phyloP scores from a whole-genome alignment of 768 basidiomycete species.

The Rhodotorula sphaerocarpa region DNA sequence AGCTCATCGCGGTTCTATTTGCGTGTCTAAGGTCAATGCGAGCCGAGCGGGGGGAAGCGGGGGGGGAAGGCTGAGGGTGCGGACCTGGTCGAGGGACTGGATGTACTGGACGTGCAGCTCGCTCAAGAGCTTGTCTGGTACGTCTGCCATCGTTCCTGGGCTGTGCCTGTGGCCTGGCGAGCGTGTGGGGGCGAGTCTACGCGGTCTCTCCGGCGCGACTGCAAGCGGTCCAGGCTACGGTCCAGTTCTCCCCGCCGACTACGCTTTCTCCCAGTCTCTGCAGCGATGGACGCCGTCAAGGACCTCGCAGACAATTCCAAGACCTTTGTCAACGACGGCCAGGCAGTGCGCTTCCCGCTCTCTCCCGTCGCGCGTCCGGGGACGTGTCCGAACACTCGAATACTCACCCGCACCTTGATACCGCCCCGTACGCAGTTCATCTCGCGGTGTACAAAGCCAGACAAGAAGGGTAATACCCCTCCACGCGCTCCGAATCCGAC shows the following conservation, averaged over 20 bases:
- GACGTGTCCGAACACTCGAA: not conserved
- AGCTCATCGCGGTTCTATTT: constrained; percentile 22
- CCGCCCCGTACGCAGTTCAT: constrained; percentile 62
- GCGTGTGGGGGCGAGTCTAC: not conserved
- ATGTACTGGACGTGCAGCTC: constrained; percentile 68
- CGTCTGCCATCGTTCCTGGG: not conserved
- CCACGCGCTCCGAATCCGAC: not conserved
- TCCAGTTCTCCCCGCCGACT: too few relatives aligned
- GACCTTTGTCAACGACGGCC: constrained; percentile 85
- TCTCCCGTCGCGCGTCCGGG: constrained; percentile 24
- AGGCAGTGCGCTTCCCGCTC: constrained; percentile 54
- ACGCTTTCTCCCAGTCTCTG: too few relatives aligned
- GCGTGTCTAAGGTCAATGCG: too few relatives aligned
- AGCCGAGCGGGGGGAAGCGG: not conserved
- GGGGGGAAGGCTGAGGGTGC: constrained; percentile 32
- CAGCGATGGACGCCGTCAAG: constrained; percentile 48
- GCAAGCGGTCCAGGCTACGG: too few relatives aligned
- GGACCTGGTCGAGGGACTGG: constrained; percentile 61
- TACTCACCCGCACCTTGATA: not conserved
- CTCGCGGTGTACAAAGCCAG: constrained; percentile 94
- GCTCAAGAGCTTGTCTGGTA: constrained; percentile 43
- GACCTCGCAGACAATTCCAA: constrained; percentile 87
- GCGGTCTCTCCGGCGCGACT: too few relatives aligned
- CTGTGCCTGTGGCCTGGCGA: not conserved
- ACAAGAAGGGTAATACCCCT: constrained; percentile 64